Evolutionary conservation across 441 rosid genomes (phyloP).

Genomic region (Eutrema salsugineum): DNA sequence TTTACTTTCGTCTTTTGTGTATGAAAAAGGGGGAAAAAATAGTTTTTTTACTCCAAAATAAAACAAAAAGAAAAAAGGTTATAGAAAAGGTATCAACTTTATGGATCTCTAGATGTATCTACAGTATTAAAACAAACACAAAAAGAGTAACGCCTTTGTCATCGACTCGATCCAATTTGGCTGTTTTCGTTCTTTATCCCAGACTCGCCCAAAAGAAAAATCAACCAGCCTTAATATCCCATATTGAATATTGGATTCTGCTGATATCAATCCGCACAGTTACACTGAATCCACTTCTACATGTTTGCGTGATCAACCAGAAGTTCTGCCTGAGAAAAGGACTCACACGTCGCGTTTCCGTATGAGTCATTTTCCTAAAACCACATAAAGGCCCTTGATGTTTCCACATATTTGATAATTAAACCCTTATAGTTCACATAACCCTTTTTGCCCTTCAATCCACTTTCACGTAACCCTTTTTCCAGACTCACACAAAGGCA

Average conservation of each 20-base stretch:
- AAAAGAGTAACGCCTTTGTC: conserved; percentile 18
- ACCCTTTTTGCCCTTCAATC: background rate
- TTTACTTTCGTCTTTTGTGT: too few species aligned
- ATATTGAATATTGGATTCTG: background rate
- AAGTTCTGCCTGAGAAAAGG: background rate
- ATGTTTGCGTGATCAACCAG: background rate
- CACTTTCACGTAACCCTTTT: too few species aligned
- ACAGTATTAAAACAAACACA: too few species aligned
- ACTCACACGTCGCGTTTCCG: background rate
- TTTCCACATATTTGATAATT: background rate
- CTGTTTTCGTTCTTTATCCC: too few species aligned
- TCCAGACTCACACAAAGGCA: too few species aligned
- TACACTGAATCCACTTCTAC: background rate
- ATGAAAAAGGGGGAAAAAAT: background rate
- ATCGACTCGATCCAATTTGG: background rate
- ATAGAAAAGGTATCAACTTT: background rate
- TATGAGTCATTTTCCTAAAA: background rate
- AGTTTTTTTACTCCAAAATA: background rate
- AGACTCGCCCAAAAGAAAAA: too few species aligned
- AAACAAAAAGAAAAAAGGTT: too few species aligned
- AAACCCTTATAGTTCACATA: background rate
- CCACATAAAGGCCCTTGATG: background rate
- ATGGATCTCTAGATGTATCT: too few species aligned
- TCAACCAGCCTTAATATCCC: background rate
- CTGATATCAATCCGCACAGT: background rate